Percentiles rank a stretch among this genome's conserved stretches.
phyloP scores from a whole-genome alignment of 345 rosid genomes.

The Brassica incana region DNA sequence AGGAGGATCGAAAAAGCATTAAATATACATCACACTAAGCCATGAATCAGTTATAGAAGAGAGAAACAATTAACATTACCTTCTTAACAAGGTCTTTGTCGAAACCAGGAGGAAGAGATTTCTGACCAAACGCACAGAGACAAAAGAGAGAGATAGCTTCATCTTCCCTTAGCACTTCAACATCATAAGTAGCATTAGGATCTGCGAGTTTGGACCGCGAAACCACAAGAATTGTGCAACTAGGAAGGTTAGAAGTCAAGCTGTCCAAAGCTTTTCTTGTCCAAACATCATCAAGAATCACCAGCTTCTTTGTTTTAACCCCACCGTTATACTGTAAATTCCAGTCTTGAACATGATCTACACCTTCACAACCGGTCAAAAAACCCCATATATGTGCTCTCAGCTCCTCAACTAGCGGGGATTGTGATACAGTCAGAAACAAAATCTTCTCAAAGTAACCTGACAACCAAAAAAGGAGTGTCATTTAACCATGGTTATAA shows the following conservation, averaged over 20 bases:
- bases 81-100: slow-evolving; percentile 57
- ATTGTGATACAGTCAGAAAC: slow-evolving; percentile 82
- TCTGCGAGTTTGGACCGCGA: slow-evolving; percentile 65
- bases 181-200: slow-evolving; percentile 45
- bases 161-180: slow-evolving; percentile 61
- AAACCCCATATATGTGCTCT: slow-evolving; percentile 46
- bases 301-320: slow-evolving; percentile 37
- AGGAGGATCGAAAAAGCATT: slow-evolving; percentile 2
- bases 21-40: neutral
- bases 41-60: neutral
- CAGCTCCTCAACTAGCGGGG: slow-evolving; percentile 63
- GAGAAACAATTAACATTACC: slow-evolving; percentile 40
- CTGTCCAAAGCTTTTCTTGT: slow-evolving; percentile 50
- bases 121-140: slow-evolving; percentile 69
- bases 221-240: slow-evolving; percentile 71
- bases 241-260: slow-evolving; percentile 49
- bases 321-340: slow-evolving; percentile 39
- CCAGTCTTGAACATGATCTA: slow-evolving; percentile 39
- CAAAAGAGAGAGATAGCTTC: slow-evolving; percentile 75
- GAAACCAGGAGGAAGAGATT: slow-evolving; percentile 54
- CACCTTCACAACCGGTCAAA: slow-evolving; percentile 45
- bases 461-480: slow-evolving; percentile 52
- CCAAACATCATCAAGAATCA: slow-evolving; percentile 40
- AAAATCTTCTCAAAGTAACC: slow-evolving; percentile 57
- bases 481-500: neutral